A percentile compares a stretch with the other conserved stretches of the same genome.
phyloP scores from a whole-genome alignment of 1,284 basidiomycete genomes.

The Athelia sp. region DNA sequence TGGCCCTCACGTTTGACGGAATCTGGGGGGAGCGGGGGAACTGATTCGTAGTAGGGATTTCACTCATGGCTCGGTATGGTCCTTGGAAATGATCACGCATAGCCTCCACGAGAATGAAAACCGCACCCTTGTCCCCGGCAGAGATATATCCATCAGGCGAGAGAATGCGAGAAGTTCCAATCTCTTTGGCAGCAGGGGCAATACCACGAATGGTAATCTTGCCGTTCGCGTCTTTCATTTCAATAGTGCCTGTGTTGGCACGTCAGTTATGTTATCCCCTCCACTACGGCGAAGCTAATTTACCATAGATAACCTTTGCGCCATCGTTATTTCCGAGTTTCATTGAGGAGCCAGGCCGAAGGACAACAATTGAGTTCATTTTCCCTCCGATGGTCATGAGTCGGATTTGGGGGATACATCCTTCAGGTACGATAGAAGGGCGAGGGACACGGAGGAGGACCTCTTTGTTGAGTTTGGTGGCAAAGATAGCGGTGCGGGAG shows the following conservation, averaged over 20 bases:
- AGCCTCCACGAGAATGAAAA: constrained; percentile 18
- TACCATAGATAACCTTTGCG: constrained; percentile 22
- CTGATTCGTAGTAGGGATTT: constrained; percentile 16
- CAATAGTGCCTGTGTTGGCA: constrained; percentile 1
- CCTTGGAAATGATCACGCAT: constrained; percentile 5
- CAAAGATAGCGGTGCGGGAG: constrained; percentile 12
- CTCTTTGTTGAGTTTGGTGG: constrained; percentile 19
- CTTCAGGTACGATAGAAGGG: constrained; percentile 7
- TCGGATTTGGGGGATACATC: constrained; percentile 8
- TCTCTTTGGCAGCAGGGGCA: too few species aligned
- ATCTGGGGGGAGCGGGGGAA: constrained; percentile 10
- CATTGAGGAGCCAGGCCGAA: constrained; percentile 10
- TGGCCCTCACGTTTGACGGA: constrained; percentile 11
- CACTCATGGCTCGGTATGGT: constrained; percentile 18
- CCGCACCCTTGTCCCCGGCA: constrained; percentile 17
- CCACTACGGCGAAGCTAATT: too few species aligned
- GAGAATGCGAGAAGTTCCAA: too few species aligned
- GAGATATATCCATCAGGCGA: constrained; percentile 4
- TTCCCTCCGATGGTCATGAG: constrained; percentile 18
- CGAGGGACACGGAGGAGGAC: constrained; percentile 20
- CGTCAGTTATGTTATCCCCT: too few species aligned
- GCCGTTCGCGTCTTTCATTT: constrained; percentile 3
- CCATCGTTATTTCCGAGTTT: constrained; percentile 1
- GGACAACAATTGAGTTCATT: constrained; percentile 17
- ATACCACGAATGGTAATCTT: background rate